Evolutionary conservation across 2,329 filamentous ascomycete genomes (phyloP).

Genomic region (Stagonosporopsis chrysanthemi): DNA sequence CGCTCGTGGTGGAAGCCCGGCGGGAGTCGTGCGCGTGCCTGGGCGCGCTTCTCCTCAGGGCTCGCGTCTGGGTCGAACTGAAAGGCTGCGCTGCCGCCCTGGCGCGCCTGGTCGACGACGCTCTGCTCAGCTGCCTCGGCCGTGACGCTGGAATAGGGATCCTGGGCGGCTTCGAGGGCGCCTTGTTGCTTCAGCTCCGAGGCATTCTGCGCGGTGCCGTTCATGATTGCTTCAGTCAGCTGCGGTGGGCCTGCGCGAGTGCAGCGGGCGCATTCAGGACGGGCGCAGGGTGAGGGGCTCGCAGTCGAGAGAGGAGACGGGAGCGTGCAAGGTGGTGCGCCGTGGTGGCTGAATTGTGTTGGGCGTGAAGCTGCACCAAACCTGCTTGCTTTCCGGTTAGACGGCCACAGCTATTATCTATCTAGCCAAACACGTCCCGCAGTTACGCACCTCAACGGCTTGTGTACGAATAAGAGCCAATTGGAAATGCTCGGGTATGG

Average conservation of each 20-base stretch:
- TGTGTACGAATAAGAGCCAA: background rate
- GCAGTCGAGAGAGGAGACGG: slow-evolving; percentile 2
- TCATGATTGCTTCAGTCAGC: slow-evolving; percentile 14
- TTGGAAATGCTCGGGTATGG: background rate
- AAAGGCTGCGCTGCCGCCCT: slow-evolving; percentile 80
- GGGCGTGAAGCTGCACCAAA: slow-evolving; percentile 23
- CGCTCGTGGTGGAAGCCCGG: slow-evolving; percentile 68
- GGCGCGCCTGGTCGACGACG: slow-evolving; percentile 78
- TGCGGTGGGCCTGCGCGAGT: slow-evolving; percentile 3
- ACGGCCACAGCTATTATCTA: slow-evolving; percentile 6
- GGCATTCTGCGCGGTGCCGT: slow-evolving; percentile 38
- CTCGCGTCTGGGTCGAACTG: slow-evolving; percentile 87
- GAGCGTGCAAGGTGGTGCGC: background rate
- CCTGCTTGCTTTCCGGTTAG: slow-evolving; percentile 25
- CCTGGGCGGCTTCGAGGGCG: slow-evolving; percentile 76
- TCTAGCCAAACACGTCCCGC: slow-evolving; percentile 15
- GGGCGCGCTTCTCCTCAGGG: slow-evolving; percentile 82
- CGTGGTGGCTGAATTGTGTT: slow-evolving; percentile 1
- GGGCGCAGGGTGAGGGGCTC: background rate
- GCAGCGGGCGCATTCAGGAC: slow-evolving; percentile 22
- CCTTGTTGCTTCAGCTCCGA: slow-evolving; percentile 83
- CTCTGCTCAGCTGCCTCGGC: slow-evolving; percentile 75
- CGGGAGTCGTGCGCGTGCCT: slow-evolving; percentile 72
- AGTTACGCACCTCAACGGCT: slow-evolving; percentile 6
- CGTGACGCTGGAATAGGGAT: slow-evolving; percentile 72